A percentile compares a stretch with the other conserved stretches of the same genome.
Evolutionary conservation across 371 early-diverging fungal species (phyloP).

Genomic region (Zopfochytrium polystomum): DNA sequence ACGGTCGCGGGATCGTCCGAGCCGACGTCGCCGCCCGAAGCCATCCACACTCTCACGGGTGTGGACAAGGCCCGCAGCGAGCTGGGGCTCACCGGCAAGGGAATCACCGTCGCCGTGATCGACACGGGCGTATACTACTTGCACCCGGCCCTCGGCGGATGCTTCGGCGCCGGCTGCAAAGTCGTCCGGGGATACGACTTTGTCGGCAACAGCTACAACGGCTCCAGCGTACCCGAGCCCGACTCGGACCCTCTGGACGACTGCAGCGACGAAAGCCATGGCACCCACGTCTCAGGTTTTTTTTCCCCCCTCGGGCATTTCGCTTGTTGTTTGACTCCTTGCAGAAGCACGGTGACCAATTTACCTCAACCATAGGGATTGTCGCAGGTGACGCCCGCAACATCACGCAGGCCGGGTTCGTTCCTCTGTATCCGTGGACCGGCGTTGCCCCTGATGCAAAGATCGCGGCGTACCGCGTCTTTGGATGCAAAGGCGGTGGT

Average conservation of each 20-base stretch:
- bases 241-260: too few species aligned
- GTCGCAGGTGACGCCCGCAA: too few species aligned
- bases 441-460: slow-evolving; percentile 42
- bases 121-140: too few species aligned
- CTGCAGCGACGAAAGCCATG: too few species aligned
- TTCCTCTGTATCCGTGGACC: slow-evolving; percentile 15
- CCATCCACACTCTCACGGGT: too few species aligned
- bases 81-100: too few species aligned
- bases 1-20: too few species aligned
- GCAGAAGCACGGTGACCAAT: slow-evolving; percentile 44
- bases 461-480: too few species aligned
- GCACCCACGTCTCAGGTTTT: too few species aligned
- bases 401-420: slow-evolving; percentile 13
- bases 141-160: slow-evolving; percentile 67
- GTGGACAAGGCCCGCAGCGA: too few species aligned
- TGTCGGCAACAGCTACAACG: slow-evolving; percentile 21
- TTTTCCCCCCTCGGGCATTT: too few species aligned
- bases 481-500: slow-evolving; percentile 62
- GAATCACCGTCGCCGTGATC: slow-evolving; percentile 42
- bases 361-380: slow-evolving; percentile 62
- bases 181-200: slow-evolving; percentile 57
- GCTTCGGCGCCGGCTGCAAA: slow-evolving; percentile 62
- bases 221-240: slow-evolving; percentile 13
- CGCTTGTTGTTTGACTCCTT: slow-evolving; percentile 54
- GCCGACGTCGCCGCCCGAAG: too few species aligned